phyloP scores from a whole-genome alignment of 139 green algal genomes.

The Microglena sp. region DNA sequence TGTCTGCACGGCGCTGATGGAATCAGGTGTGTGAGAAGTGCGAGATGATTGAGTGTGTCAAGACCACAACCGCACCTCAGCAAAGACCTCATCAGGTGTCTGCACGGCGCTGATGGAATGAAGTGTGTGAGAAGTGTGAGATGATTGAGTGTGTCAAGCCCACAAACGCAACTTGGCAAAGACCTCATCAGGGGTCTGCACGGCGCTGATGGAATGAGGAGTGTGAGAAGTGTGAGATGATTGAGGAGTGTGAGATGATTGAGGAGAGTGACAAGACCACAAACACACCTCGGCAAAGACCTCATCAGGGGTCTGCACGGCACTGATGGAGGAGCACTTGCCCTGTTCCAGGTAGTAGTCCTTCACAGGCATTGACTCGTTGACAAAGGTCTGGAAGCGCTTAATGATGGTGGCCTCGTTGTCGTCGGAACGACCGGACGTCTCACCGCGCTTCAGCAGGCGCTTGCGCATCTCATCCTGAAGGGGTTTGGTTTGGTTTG shows the following conservation, averaged over 20 bases:
- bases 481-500: too few relatives aligned
- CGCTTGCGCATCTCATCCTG: constrained; percentile 77
- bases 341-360: constrained; percentile 56
- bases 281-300: constrained; percentile 24
- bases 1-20: constrained; percentile 14
- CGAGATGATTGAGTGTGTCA: constrained; percentile 15
- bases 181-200: constrained; percentile 15
- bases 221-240: too few relatives aligned
- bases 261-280: too few relatives aligned
- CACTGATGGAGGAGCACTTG: constrained; percentile 11
- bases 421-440: constrained; percentile 83
- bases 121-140: too few relatives aligned
- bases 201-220: constrained; percentile 17
- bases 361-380: constrained; percentile 74
- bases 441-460: constrained; percentile 78
- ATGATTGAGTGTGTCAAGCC: too few relatives aligned
- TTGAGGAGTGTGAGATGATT: too few relatives aligned
- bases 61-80: too few relatives aligned
- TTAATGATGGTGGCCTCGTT: constrained; percentile 92
- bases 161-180: too few relatives aligned
- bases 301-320: constrained; percentile 15
- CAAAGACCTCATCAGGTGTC: constrained; percentile 32
- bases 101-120: constrained; percentile 21
- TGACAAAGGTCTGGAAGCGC: constrained; percentile 85
- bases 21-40: constrained; percentile 17